Evolutionary conservation across 2,329 filamentous ascomycete species (phyloP).

Genomic region (Diaporthe ilicicola): DNA sequence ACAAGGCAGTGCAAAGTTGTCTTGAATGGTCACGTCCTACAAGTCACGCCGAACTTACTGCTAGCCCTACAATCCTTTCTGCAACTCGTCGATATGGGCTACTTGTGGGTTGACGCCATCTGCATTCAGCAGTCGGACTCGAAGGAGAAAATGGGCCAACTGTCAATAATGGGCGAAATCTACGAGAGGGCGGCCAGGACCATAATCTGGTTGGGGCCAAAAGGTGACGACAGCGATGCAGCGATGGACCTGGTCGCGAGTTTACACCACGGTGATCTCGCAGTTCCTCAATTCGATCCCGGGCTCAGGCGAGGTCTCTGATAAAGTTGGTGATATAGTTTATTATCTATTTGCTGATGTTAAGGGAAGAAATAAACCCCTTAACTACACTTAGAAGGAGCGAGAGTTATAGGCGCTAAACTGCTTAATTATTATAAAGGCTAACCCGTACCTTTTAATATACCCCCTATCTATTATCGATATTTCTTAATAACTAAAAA

Average conservation of each 20-base stretch:
- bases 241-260: neutral
- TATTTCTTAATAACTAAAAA: too few species aligned
- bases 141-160: constrained; percentile 12
- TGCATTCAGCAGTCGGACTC: neutral
- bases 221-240: neutral
- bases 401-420: too few species aligned
- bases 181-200: neutral
- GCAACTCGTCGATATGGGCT: neutral
- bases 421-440: too few species aligned
- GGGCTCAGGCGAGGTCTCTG: neutral
- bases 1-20: neutral
- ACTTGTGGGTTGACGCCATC: constrained; percentile 12
- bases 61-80: neutral
- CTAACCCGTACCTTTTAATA: too few species aligned
- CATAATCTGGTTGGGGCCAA: constrained; percentile 9
- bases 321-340: too few species aligned
- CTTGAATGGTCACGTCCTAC: neutral
- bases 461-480: too few species aligned
- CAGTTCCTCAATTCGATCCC: neutral
- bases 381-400: too few species aligned
- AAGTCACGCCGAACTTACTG: neutral
- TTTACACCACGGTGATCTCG: neutral
- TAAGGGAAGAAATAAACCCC: too few species aligned
- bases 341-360: too few species aligned
- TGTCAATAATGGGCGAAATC: constrained; percentile 1